Percentiles rank a stretch among this genome's conserved stretches.
Conservation (phyloP, 2,329 filamentous ascomycete genomes). For the Triangularia setosa region DNA sequence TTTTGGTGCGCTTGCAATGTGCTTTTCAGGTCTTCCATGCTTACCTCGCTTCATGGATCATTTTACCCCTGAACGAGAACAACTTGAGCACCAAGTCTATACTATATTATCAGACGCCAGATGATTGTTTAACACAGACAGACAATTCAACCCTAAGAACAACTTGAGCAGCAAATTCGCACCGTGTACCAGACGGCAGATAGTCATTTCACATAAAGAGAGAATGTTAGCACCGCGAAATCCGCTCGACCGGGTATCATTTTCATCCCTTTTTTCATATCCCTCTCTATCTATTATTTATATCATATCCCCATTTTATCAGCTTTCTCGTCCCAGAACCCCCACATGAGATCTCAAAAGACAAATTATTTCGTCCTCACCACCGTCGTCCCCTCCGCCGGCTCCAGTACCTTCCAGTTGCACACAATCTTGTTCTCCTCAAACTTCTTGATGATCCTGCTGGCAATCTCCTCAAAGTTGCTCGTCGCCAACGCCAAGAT, state of each 20-base stretch:
- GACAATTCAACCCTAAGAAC: too few relatives aligned
- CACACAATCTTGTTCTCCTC: constrained; percentile 70
- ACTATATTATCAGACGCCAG: neutral
- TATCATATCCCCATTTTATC: neutral
- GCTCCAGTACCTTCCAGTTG: constrained; percentile 82
- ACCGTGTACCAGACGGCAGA: neutral
- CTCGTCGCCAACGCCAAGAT: constrained; percentile 88
- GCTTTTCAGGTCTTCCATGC: neutral
- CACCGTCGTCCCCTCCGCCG: constrained; percentile 66
- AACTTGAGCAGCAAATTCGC: too few relatives aligned
- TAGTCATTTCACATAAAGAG: neutral
- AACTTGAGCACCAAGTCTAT: neutral
- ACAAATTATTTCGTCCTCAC: constrained; percentile 30
- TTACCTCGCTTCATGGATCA: neutral
- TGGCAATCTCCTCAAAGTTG: constrained; percentile 83
- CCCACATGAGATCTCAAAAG: too few relatives aligned
- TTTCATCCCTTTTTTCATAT: neutral
- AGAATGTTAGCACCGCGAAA: neutral
- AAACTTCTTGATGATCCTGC: constrained; percentile 72
- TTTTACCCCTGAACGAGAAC: neutral
- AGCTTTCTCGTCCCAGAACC: neutral
- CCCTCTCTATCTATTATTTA: neutral
- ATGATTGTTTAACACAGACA: neutral
- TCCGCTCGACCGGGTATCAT: neutral
- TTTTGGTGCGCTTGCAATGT: too few relatives aligned